Conservation (phyloP, 2,329 filamentous ascomycete genomes). For the Camillea tinctor region DNA sequence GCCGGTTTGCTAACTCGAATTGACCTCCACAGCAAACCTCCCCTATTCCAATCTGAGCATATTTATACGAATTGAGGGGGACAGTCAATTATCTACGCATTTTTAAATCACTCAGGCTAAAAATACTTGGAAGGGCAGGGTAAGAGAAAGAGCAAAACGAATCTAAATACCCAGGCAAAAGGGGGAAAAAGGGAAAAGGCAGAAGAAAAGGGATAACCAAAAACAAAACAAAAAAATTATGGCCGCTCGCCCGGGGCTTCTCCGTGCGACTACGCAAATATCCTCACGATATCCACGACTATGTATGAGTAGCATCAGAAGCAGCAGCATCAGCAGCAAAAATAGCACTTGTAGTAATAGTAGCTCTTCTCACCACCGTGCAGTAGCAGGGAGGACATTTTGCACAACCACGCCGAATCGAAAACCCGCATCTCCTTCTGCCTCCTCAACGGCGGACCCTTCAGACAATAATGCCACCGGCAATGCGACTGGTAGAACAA, state of each 20-base stretch:
- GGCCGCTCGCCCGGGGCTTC: conserved; percentile 24
- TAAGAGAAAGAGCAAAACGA: not conserved
- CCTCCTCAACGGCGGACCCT: conserved; percentile 10
- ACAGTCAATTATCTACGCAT: too few species aligned
- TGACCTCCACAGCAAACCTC: not conserved
- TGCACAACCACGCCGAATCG: conserved; percentile 21
- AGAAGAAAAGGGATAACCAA: not conserved
- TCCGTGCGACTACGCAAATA: conserved; percentile 25
- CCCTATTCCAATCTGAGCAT: not conserved
- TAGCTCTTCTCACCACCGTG: conserved; percentile 3
- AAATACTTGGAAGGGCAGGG: not conserved
- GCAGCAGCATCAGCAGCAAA: not conserved
- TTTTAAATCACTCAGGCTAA: too few species aligned
- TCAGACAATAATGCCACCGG: conserved; percentile 17
- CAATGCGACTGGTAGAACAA: conserved; percentile 53
- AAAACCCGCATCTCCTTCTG: conserved; percentile 16
- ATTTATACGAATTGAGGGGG: not conserved
- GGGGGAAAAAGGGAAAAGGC: not conserved
- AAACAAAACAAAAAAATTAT: conserved; percentile 18
- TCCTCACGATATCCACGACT: conserved; percentile 8
- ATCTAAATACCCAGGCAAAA: not conserved
- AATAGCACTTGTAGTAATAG: conserved; percentile 2
- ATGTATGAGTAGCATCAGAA: not conserved
- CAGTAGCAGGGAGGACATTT: conserved; percentile 18
- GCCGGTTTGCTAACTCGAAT: not conserved